phyloP scores from a whole-genome alignment of 1,139 yeast genomes.

The Pichia sp. region DNA sequence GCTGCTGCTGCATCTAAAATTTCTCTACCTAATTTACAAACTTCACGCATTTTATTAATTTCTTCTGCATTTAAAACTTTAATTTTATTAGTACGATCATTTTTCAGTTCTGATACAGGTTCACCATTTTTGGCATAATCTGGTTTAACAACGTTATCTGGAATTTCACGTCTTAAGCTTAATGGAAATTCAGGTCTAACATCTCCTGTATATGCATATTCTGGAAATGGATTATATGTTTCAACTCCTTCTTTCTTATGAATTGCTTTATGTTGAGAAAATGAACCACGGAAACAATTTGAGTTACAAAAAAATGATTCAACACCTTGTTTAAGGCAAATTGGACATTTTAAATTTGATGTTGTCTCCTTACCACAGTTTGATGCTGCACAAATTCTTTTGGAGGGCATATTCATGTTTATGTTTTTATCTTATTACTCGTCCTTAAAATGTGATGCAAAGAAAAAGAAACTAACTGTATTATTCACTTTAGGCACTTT shows the following conservation, averaged over 20 bases:
- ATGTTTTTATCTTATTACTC: no score
- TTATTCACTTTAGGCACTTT: no score
- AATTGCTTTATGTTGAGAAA: slow-evolving; percentile 52
- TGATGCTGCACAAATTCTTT: slow-evolving; percentile 57
- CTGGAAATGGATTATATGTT: slow-evolving; percentile 82
- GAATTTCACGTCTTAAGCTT: slow-evolving; percentile 61
- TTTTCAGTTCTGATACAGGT: slow-evolving; percentile 71
- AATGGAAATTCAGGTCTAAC: slow-evolving; percentile 80
- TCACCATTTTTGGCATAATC: slow-evolving; percentile 81
- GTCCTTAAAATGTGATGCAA: no score
- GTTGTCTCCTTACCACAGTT: slow-evolving; percentile 80
- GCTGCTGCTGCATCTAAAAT: slow-evolving; percentile 83
- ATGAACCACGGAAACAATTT: slow-evolving; percentile 71
- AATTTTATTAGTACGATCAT: slow-evolving; percentile 65
- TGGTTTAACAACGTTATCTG: slow-evolving; percentile 66
- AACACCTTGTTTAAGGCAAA: slow-evolving; percentile 71
- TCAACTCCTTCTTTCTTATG: slow-evolving; percentile 44
- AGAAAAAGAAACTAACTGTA: no score
- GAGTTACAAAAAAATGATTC: slow-evolving; percentile 74
- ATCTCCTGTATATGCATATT: slow-evolving; percentile 64
- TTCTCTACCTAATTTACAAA: slow-evolving; percentile 75
- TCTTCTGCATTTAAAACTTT: slow-evolving; percentile 58
- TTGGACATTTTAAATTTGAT: slow-evolving; percentile 80
- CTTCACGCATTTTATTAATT: slow-evolving; percentile 66
- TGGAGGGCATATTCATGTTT: no score